These are phyloP conservation scores for Spinacia oleracea DNA, from an alignment of 179 eudicot species.

Conservation along the genomic window DNA sequence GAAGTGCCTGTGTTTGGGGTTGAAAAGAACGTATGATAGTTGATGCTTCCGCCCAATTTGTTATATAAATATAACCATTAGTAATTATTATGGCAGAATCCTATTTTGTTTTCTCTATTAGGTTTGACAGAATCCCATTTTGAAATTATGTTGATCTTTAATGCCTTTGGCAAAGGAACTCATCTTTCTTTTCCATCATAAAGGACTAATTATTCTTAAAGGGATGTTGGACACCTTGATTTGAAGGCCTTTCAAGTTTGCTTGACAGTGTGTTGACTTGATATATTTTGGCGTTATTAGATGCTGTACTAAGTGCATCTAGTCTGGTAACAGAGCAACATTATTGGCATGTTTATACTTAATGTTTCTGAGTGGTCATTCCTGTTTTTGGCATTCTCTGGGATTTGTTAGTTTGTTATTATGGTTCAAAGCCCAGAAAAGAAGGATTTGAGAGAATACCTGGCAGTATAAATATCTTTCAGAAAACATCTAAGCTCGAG, in stretches of 20 bases:
- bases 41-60: slow-evolving; percentile 1
- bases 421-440: neutral
- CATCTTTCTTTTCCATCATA: neutral
- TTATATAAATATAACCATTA: neutral
- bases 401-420: neutral
- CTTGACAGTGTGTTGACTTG: neutral
- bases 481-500: neutral
- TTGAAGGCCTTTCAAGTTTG: neutral
- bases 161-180: neutral
- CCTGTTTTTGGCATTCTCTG: neutral
- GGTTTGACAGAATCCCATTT: neutral
- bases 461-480: no score
- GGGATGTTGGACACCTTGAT: neutral
- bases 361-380: neutral
- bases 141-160: neutral
- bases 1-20: neutral
- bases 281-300: neutral
- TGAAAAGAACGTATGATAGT: neutral
- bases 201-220: neutral
- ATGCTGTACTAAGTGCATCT: slow-evolving; percentile 1
- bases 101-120: neutral
- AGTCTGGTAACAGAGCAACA: neutral
- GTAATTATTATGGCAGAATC: neutral
- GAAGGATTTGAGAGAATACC: neutral
- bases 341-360: neutral